Evolutionary conservation across 345 rosid species (phyloP).

Genomic region (Rhodomyrtus tomentosa): DNA sequence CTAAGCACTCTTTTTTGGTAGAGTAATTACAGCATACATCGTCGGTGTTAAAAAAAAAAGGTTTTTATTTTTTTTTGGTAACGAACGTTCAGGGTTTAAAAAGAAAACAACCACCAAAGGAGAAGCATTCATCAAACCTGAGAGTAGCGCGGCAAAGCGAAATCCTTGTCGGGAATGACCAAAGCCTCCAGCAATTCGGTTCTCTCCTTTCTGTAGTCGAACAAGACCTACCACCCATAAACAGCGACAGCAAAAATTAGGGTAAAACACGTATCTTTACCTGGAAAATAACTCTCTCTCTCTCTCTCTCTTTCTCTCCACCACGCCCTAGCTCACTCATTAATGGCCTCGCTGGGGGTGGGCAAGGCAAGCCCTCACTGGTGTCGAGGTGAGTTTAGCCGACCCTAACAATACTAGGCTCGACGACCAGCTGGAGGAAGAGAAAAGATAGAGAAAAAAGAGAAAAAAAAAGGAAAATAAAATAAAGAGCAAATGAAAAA

Average conservation of each 20-base stretch:
- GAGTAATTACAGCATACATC: neutral
- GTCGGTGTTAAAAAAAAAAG: neutral
- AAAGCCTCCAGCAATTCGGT: conserved; percentile 22
- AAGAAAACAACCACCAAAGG: neutral
- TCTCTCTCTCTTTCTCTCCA: neutral
- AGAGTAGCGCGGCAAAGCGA: neutral
- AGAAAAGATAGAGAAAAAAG: too few relatives aligned
- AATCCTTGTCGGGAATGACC: conserved; percentile 9
- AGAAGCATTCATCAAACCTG: conserved; percentile 6
- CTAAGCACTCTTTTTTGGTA: neutral
- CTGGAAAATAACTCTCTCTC: neutral
- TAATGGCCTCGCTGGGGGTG: too few relatives aligned
- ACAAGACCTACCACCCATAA: conserved; percentile 2
- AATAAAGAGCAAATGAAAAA: too few relatives aligned
- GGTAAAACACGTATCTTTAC: neutral
- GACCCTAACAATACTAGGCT: too few relatives aligned
- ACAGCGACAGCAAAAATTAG: neutral
- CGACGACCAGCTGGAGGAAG: too few relatives aligned
- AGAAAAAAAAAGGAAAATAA: too few relatives aligned
- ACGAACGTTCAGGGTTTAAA: neutral
- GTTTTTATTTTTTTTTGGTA: neutral
- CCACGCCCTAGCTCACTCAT: neutral
- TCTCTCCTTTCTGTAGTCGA: conserved; percentile 17
- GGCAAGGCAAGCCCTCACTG: too few relatives aligned
- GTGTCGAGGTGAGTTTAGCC: too few relatives aligned